Evolutionary conservation across 2,329 filamentous ascomycete species (phyloP), one percentile per base, ranked within the genome.

Genomic region (Diaporthe sp.): DNA sequence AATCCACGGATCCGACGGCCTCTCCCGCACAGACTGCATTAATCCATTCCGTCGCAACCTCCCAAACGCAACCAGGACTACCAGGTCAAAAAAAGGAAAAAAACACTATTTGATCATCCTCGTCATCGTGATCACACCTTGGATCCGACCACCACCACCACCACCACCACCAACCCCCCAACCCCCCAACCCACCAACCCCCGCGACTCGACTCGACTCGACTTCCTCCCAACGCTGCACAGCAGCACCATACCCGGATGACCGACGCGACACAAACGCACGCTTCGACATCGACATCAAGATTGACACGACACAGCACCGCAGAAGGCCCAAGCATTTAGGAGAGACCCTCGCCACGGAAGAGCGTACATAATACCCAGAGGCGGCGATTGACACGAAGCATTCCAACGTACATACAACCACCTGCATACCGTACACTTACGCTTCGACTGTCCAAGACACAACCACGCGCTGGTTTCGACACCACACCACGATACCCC

Each of bases 1-100:
- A 66, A 66, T 66, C 63, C 63, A 66, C 63, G 63, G 63, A 66
- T 66, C 63, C 63, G 63, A 66, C 63, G 63, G 63, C 63, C 63
- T 66, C 63, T 66, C 63, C 44, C 63, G 63, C 63, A 66, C 63
- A 66, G 63, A 66, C 63, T 66, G 63, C 63, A 66, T 66, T 51
- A 51, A 66, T 44, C 22, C 30, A 66, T 37, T 51, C 63, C 63
- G 44, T 37, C 63, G 44, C 63, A 51, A 42, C 58, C 37, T 25
- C 44, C 15, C 30, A 66, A 50, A 22, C 42, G 30, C 44, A 66
- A 35, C 61, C 61, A 66, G 25, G 39, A 22, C 39, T 22, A 4
- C 17, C 39, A 51, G 30, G 37, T 27, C 42, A 35, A n/a, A 12
- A n/a, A n/a, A n/a, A 47, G 19, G 12, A 37, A 61, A n/a, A 25